Evolutionary conservation across 2,329 filamentous ascomycete species (phyloP).

Genomic region (Sclerotinia trifoliorum): DNA sequence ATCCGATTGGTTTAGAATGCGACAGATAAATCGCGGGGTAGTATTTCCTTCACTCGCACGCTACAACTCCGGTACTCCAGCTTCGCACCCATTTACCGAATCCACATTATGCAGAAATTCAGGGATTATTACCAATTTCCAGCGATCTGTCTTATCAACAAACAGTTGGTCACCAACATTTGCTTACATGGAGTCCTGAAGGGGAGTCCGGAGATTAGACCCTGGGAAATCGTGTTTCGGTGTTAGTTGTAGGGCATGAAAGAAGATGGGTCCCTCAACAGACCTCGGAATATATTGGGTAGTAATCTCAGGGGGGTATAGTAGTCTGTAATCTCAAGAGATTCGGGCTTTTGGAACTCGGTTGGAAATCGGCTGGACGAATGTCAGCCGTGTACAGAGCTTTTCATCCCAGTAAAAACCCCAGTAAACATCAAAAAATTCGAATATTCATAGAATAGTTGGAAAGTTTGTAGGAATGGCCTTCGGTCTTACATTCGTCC

Average conservation of each 20-base stretch:
- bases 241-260: neutral
- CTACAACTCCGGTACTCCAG: neutral
- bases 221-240: conserved; percentile 9
- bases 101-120: neutral
- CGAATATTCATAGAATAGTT: no score
- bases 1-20: neutral
- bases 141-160: neutral
- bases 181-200: neutral
- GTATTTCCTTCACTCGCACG: neutral
- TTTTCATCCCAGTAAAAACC: no score
- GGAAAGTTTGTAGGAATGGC: no score
- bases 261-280: neutral
- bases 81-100: neutral
- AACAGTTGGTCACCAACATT: conserved; percentile 6
- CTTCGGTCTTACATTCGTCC: no score
- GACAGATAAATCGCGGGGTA: neutral
- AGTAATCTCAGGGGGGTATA: no score
- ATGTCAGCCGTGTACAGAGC: no score
- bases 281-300: no score
- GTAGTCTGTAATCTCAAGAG: no score
- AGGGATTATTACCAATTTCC: neutral
- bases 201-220: conserved; percentile 13
- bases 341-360: no score
- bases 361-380: no score
- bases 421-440: no score